Evolutionary conservation across 2,329 filamentous ascomycete genomes (phyloP), one percentile per base, ranked within the genome.

Genomic region (Diplodia scrobiculata): DNA sequence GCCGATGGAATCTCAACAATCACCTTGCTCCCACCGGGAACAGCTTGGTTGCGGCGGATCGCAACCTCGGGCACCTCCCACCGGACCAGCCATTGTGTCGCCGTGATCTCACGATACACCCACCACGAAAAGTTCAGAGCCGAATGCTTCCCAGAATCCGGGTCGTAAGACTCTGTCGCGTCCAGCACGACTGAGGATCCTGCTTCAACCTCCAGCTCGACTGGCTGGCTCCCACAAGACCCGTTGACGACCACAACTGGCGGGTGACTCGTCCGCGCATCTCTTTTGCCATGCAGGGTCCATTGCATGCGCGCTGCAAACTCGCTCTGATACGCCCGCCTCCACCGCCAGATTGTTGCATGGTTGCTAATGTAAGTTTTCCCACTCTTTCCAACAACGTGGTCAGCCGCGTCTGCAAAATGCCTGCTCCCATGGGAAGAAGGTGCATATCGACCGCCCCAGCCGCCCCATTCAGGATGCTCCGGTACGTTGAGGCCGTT

Each of bases 271-370:
- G 73, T 78, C 27, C 75, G 73, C 14, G 68, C 67, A 17, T 62
- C 58, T 27, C 75, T 68, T 14, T 79, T 78, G 11, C 67, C 68
- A 58, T 72, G 68, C 68, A 79, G 72, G 14, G 75, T 82, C 84
- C 76, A 85, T 70, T 78, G 80, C 70, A 82, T 83, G 29, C 76
- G 74, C 27, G 77, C 83, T 10, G 76, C 82, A 71, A 81, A 84
- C 65, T 84, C 82, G 55, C 81, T 79, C 71, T 84, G 82, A 66
- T 80, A 84, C 0, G 82, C 81, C 63, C 80, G 74, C 14, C 82
- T 72, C 83, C 82, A 85, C n/a, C 83, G 75, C 82, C 83, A 84
- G 36, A 84, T 80, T 0, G 81, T 82, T 2, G 82, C 81, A 25
- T 83, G 79, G 58, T 81, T 83, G 11, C 75, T 78, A 13, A 75